Conservation (phyloP, 768 basidiomycete species). For the Boletus rufocinnamomeus region DNA sequence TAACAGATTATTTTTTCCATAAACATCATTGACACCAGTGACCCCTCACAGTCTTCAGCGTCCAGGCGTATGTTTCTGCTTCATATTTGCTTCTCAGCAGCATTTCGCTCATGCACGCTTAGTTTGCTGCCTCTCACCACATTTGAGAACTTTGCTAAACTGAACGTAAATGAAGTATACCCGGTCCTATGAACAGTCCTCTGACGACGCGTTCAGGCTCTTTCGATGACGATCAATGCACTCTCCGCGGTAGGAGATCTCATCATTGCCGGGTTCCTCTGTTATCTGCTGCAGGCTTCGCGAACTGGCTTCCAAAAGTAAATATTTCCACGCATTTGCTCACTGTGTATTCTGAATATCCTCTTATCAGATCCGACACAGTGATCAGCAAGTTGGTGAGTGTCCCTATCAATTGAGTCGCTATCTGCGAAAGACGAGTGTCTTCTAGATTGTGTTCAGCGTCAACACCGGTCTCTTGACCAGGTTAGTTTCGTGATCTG, state of each 20-base stretch:
- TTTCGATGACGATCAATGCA: constrained; percentile 55
- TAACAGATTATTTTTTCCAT: neutral
- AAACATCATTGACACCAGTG: constrained; percentile 2
- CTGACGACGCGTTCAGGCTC: constrained; percentile 18
- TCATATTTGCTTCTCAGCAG: neutral
- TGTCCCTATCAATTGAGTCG: neutral
- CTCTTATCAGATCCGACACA: constrained; percentile 41
- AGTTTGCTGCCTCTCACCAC: constrained; percentile 37
- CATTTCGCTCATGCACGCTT: constrained; percentile 15
- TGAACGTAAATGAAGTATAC: constrained; percentile 41
- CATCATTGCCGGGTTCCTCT: constrained; percentile 41
- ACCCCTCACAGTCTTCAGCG: constrained; percentile 35
- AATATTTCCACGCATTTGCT: neutral
- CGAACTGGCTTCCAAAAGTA: neutral
- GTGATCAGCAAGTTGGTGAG: constrained; percentile 49
- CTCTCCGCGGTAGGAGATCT: constrained; percentile 49
- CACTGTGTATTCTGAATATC: neutral
- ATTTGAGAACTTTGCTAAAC: constrained; percentile 42
- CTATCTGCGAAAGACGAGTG: neutral
- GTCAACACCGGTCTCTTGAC: constrained; percentile 44
- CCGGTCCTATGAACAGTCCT: neutral
- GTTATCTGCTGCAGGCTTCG: neutral
- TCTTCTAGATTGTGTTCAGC: constrained; percentile 51
- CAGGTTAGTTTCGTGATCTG: constrained; percentile 25
- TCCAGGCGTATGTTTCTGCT: constrained; percentile 35